A percentile compares a stretch with the other conserved stretches of the same genome.
Conservation (phyloP, 495 filamentous ascomycete species). For the Penicillium paxilli region DNA sequence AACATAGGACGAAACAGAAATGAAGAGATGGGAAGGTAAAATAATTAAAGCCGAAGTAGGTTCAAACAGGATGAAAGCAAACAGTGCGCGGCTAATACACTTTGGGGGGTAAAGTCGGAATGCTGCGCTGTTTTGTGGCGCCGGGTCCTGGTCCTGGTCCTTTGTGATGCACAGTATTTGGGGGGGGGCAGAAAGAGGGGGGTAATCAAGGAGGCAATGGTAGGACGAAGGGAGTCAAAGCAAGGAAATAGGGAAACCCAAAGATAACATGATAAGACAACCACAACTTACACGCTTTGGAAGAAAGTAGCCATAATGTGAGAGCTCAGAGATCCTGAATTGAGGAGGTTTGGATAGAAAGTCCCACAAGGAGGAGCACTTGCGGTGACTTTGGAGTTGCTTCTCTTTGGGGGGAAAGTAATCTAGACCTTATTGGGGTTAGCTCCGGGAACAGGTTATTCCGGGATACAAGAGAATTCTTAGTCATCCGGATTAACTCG, state of each 20-base stretch:
- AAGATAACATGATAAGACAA: not conserved
- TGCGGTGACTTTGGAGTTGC: slow-evolving; percentile 13
- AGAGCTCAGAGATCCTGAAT: slow-evolving; percentile 1
- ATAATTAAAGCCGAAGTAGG: not conserved
- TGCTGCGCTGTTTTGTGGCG: slow-evolving; percentile 26
- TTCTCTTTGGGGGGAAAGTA: slow-evolving; percentile 8
- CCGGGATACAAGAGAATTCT: not conserved
- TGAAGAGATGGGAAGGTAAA: not conserved
- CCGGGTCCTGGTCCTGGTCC: slow-evolving; percentile 18
- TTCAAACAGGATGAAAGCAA: not conserved
- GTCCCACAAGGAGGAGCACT: slow-evolving; percentile 3
- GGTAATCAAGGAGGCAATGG: not conserved
- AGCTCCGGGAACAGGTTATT: slow-evolving; percentile 11
- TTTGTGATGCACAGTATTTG: slow-evolving; percentile 25
- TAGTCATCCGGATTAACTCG: no score
- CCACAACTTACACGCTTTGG: slow-evolving; percentile 70
- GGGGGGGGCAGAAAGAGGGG: not conserved
- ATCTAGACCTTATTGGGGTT: slow-evolving; percentile 11
- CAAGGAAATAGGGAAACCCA: not conserved
- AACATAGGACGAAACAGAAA: not conserved
- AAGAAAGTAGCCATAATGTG: slow-evolving; percentile 72
- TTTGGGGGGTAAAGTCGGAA: slow-evolving; percentile 9
- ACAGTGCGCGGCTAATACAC: slow-evolving; percentile 8
- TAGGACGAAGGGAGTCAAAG: not conserved
- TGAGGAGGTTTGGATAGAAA: slow-evolving; percentile 1